Percentiles rank a stretch among this genome's conserved stretches.
phyloP scores from a whole-genome alignment of 1,284 basidiomycete genomes.

The Filobasidium uniguttulatum region DNA sequence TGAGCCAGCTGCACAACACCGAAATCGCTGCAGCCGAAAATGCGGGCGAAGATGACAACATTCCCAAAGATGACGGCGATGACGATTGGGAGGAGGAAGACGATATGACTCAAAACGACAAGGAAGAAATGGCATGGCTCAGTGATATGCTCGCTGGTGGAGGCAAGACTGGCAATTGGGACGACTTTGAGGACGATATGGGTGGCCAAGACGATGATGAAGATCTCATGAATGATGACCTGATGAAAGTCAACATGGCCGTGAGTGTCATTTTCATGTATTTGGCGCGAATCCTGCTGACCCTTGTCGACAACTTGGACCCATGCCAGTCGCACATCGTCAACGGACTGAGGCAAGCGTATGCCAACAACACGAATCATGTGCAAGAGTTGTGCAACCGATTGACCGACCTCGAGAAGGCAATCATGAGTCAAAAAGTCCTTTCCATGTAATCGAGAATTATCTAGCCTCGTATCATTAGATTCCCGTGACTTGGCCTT shows the following conservation, averaged over 20 bases:
- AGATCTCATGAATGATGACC: constrained; percentile 70
- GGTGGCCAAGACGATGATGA: constrained; percentile 72
- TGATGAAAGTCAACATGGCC: constrained; percentile 77
- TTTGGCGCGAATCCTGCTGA: not conserved
- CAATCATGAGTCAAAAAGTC: constrained; percentile 40
- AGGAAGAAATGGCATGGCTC: constrained; percentile 39
- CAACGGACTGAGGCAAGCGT: constrained; percentile 51
- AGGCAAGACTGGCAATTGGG: constrained; percentile 50
- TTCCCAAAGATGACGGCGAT: constrained; percentile 57
- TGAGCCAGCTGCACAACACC: constrained; percentile 57
- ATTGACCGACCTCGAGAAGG: constrained; percentile 53
- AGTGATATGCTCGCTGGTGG: constrained; percentile 38
- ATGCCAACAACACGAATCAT: constrained; percentile 49
- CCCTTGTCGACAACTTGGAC: not conserved
- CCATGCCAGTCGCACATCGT: constrained; percentile 23
- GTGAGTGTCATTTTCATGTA: constrained; percentile 39
- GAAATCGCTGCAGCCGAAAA: constrained; percentile 51
- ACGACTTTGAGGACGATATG: constrained; percentile 45
- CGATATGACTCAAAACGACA: constrained; percentile 40
- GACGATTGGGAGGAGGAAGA: constrained; percentile 81
- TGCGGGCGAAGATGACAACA: constrained; percentile 42
- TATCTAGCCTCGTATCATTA: too few relatives aligned
- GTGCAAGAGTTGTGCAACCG: constrained; percentile 54
- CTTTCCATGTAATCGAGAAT: not conserved
- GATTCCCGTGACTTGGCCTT: too few relatives aligned